Evolutionary conservation across 2,329 filamentous ascomycete species (phyloP), one percentile per base, ranked within the genome.

Genomic region (Chaetoscypha palmicola): DNA sequence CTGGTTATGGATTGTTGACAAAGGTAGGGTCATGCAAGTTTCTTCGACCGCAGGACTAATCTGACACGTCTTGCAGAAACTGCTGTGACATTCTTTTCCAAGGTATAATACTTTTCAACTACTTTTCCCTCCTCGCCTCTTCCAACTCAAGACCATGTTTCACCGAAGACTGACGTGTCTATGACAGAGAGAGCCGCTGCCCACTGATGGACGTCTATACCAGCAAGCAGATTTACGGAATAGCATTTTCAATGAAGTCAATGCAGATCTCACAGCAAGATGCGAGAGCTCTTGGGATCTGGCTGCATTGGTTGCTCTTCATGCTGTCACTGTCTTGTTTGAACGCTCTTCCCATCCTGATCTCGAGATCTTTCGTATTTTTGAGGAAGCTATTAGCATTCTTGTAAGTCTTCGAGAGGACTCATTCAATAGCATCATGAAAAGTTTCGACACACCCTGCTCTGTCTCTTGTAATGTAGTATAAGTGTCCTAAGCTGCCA

Each of bases 171-270:
- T 31, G 7, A 17, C 14, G 16, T 40, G 9, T 16, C 14, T 30
- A 16, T 19, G 14, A 14, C 17, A 41, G 38, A 41, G 32, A 35
- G 43, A 46, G 17, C 10, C 37, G 2, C 19, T 31, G 1, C 8
- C 21, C 10, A 36, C 34, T 12, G 47, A 45, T 12, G 41, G 37
- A 28, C 38, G 45, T 23, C 33, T 38, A 7, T 49, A 36, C 22
- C 47, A 49, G 14, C 46, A 45, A 43, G 48, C 38, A 11, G 48
- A 45, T 26, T 22, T 50, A 3, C 38, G 48, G n/a, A 45, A 50
- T 14, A 48, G 39, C 11, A 36, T 41, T 35, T 50, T 52, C 12
- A 43, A 46, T 20, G 49, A 51, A 41, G 42, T 48, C 31, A 49
- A 51, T 22, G 47, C 41, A 9, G 49, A 48, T 38, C 26, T 51